phyloP scores from a whole-genome alignment of 148 eudicot genomes.

The Fagopyrum esculentum region DNA sequence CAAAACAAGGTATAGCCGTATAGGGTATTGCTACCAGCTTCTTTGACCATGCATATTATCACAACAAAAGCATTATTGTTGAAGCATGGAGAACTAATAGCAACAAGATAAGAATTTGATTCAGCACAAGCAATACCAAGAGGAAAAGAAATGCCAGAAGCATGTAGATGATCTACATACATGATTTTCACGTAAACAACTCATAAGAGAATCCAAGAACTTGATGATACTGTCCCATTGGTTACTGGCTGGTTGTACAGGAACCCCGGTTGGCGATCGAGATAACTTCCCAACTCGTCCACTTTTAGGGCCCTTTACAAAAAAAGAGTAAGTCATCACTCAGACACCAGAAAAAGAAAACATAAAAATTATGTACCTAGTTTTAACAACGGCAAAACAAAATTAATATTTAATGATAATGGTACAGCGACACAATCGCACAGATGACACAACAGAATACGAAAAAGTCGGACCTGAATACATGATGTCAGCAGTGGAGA shows the following conservation, averaged over 20 bases:
- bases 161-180: constrained; percentile 28
- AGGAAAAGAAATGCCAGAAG: neutral
- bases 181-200: constrained; percentile 66
- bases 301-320: constrained; percentile 75
- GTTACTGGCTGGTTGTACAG: constrained; percentile 56
- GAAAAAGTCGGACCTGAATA: constrained; percentile 57
- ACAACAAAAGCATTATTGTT: neutral
- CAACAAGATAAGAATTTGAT: neutral
- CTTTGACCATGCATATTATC: neutral
- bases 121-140: neutral
- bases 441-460: neutral
- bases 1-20: neutral
- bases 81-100: neutral
- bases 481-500: constrained; percentile 69
- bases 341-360: neutral
- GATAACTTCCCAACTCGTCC: constrained; percentile 74
- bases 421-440: neutral
- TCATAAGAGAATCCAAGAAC: constrained; percentile 89
- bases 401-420: neutral
- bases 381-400: constrained; percentile 3
- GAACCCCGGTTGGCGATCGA: constrained; percentile 69
- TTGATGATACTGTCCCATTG: constrained; percentile 95
- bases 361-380: neutral
- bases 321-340: neutral
- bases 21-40: neutral